Conservation (phyloP, 495 filamentous ascomycete species). For the Penicillium ochrochloron region DNA sequence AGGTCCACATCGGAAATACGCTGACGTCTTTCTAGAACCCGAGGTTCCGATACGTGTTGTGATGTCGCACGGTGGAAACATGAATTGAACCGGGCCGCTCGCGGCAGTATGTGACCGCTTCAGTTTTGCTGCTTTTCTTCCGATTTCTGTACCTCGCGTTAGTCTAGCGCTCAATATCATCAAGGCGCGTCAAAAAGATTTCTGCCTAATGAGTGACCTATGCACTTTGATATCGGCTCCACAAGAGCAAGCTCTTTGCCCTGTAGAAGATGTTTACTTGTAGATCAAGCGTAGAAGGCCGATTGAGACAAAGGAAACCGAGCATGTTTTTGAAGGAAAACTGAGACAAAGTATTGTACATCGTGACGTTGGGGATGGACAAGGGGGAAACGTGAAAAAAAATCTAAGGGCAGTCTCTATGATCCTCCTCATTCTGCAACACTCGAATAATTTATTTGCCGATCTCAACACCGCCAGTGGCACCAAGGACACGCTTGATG, state of each 20-base stretch:
- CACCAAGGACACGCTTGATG: conserved; percentile 61
- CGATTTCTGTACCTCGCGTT: not conserved
- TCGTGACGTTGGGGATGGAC: conserved; percentile 36
- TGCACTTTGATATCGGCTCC: not conserved
- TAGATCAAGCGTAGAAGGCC: not conserved
- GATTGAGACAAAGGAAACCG: conserved; percentile 29
- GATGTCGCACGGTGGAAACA: not conserved
- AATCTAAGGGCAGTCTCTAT: conserved; percentile 47
- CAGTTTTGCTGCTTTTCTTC: not conserved
- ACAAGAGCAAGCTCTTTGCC: not conserved
- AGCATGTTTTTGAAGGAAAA: conserved; percentile 39
- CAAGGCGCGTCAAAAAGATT: not conserved
- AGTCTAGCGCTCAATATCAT: not conserved
- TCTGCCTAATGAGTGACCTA: not conserved
- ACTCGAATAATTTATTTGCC: conserved; percentile 47
- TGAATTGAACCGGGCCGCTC: not conserved
- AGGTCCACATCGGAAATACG: not conserved
- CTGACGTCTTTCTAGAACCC: conserved; percentile 25
- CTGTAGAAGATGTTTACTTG: not conserved
- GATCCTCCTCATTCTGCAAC: conserved; percentile 36
- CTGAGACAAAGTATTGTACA: conserved; percentile 43
- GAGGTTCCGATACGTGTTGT: conserved; percentile 31
- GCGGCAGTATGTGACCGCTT: not conserved
- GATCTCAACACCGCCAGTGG: conserved; percentile 82
- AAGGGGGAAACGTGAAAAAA: conserved; percentile 32